Conservation (phyloP, 192 early-diverging fungal genomes). For the Chytriomyces sp. region DNA sequence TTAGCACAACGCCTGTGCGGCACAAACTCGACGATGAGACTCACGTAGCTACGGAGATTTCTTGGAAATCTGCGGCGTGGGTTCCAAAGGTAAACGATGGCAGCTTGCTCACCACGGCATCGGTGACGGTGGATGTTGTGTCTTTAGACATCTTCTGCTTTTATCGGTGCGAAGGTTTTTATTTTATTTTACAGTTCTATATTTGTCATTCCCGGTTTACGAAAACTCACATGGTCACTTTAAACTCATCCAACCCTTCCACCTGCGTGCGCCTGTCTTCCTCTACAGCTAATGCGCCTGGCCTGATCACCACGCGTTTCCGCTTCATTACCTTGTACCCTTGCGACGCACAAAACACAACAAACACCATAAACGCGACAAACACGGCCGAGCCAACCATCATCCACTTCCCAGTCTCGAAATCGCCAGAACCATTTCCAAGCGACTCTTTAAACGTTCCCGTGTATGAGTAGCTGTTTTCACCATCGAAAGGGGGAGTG, state of each 20-base stretch:
- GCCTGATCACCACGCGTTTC: constrained; percentile 5
- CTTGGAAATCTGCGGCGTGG: constrained; percentile 21
- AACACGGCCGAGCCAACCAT: constrained; percentile 17
- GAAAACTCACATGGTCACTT: not conserved
- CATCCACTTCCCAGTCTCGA: constrained; percentile 4
- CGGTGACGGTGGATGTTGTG: not conserved
- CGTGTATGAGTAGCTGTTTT: too few species aligned
- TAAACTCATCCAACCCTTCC: constrained; percentile 1
- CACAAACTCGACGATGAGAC: not conserved
- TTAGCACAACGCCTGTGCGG: not conserved
- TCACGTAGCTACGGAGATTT: constrained; percentile 27
- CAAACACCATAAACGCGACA: constrained; percentile 2
- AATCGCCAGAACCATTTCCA: too few species aligned
- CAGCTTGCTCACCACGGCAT: not conserved
- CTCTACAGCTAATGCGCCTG: not conserved
- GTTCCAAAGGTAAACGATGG: constrained; percentile 24
- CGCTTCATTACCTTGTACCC: constrained; percentile 25
- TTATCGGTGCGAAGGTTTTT: not conserved
- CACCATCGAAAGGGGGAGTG: too few species aligned
- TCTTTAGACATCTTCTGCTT: not conserved
- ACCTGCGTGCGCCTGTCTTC: not conserved
- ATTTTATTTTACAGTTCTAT: not conserved
- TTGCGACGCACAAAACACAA: not conserved
- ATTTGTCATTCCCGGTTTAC: not conserved
- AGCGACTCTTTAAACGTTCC: too few species aligned